Base-by-base conservation (phyloP, 2,329 filamentous ascomycete genomes). In the Catunica adiposa region DNA sequence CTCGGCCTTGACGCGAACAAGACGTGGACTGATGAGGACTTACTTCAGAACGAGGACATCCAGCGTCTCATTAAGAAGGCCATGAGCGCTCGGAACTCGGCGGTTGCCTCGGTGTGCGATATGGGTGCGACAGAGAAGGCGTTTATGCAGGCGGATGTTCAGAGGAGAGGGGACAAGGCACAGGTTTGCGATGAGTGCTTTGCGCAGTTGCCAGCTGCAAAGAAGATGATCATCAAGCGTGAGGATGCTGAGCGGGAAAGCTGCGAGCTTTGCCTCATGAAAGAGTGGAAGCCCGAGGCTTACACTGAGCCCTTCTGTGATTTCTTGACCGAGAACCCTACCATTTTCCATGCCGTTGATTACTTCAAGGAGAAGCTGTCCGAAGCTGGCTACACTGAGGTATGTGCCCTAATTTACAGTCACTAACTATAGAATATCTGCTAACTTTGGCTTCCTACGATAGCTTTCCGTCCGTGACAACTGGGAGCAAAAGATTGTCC, bases 291-390 rank as follows among this genome's bases (percentile, higher is more conserved):
- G 54, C 77, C 80, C 3, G 80, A 82, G 63, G 75, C 74, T 58
- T 94, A 89, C 67, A 85, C 86, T 7, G 75, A 88, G 69, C 87
- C 89, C 0, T 96, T 94, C 67, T 83, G 84, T 66, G 77, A 87
- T 54, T 97, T 96, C 66, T 78, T 97, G 71, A 85, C 82, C 47
- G 77, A 85, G 60, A 95, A 96, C 65, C 92, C 92, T 0, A 97
- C 92, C 7, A 79, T 96, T 50, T 98, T 94, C 68, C 92, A 98
- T 64, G 81, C 87, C 1, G 89, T 96, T 26, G 78, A 81, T 57
- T 79, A 87, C 62, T 87, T 95, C 66, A 81, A 83, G 63, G 73
- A 75, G 57, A 82, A 89, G 63, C 76, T 96, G 51, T 73, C 77
- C 60, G 75, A 79, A 40, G 73, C 79, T 38, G 90, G 88, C 47